Evolutionary conservation across 2,329 filamentous ascomycete genomes (phyloP), one percentile per base, ranked within the genome.

Genomic region (Cercospora sojina): DNA sequence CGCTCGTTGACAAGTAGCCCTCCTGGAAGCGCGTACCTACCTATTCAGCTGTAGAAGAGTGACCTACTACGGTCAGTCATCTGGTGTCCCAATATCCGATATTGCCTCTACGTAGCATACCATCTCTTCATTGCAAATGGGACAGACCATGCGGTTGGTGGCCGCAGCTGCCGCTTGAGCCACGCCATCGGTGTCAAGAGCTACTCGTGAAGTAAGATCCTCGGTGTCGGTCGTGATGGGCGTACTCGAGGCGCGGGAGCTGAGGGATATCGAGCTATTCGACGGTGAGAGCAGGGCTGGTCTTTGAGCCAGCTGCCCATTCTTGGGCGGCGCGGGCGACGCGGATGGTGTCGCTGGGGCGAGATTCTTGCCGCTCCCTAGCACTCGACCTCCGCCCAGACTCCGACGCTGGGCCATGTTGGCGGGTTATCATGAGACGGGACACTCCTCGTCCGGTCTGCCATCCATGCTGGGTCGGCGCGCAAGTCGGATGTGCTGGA

Each of bases 121-220:
- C 95, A 99, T 99, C 79, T 97, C 93, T 81, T 98, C 96, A 73
- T 89, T 93, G 80, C 95, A 99, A 77, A 99, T 99, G n/a, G 95
- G 95, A 78, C 95, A 99, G 64, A 94, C 88, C 66, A 99, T 87
- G 78, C 86, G 86, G 70, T 87, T 87, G 71, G 85, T 87, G 64
- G 87, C 81, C 61, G 87, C 85, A 58, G 81, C 83, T 69, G 85
- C 84, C 67, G 82, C 84, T 61, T 85, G 83, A 18, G 84, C 82
- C 73, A 83, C 80, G 47, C 83, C 83, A 68, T 84, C 83, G 80
- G 86, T 84, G 49, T 86, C 86, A 59, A 95, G 81, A 63, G 90
- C 93, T 73, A 97, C 90, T 75, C 91, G 90, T 64, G 92, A 91
- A 41, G 87, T 87, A 62, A 97, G 86, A 75, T 97, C 93, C 76